These are phyloP conservation scores for Ampelomyces quisqualis DNA, from an alignment of 2,329 filamentous ascomycete species.

Conservation along the genomic window DNA sequence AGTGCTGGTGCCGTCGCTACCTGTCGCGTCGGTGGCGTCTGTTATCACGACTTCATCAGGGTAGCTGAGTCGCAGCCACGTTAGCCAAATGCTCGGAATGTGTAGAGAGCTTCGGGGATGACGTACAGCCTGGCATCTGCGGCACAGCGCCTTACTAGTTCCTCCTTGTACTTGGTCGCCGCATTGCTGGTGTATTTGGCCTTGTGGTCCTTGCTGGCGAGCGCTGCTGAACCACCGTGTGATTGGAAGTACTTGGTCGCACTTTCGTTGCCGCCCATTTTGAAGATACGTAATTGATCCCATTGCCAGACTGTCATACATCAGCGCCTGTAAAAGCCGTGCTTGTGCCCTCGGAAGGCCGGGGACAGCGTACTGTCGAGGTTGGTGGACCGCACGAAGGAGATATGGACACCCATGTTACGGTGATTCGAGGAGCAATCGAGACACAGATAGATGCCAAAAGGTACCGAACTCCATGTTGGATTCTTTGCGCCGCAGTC, in stretches of 20 bases:
- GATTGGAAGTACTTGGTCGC: constrained; percentile 98
- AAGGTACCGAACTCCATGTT: constrained; percentile 95
- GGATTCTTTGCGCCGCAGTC: constrained; percentile 97
- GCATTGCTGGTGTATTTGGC: constrained; percentile 93
- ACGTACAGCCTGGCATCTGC: constrained; percentile 81
- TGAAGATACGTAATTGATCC: constrained; percentile 96
- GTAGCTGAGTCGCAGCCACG: constrained; percentile 57
- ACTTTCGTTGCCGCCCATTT: constrained; percentile 96
- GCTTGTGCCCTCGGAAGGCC: neutral
- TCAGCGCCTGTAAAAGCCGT: constrained; percentile 55
- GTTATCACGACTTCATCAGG: constrained; percentile 83
- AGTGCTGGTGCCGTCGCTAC: constrained; percentile 66
- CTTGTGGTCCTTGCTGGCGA: constrained; percentile 95
- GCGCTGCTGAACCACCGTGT: constrained; percentile 88
- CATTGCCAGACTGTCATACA: constrained; percentile 75
- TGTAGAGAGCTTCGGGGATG: too few species aligned
- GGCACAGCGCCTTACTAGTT: constrained; percentile 81
- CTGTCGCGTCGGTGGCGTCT: constrained; percentile 62
- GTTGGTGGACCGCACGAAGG: constrained; percentile 97
- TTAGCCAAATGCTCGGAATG: too few species aligned
- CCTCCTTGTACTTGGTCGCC: constrained; percentile 98
- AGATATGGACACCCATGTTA: constrained; percentile 97
- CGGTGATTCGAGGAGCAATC: constrained; percentile 97
- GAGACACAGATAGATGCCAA: constrained; percentile 96
- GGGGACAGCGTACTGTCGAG: constrained; percentile 78